Evolutionary conservation across 176 grass and related monocot species (phyloP), one percentile per base, ranked within the genome.

Genomic region (Poa pratensis): DNA sequence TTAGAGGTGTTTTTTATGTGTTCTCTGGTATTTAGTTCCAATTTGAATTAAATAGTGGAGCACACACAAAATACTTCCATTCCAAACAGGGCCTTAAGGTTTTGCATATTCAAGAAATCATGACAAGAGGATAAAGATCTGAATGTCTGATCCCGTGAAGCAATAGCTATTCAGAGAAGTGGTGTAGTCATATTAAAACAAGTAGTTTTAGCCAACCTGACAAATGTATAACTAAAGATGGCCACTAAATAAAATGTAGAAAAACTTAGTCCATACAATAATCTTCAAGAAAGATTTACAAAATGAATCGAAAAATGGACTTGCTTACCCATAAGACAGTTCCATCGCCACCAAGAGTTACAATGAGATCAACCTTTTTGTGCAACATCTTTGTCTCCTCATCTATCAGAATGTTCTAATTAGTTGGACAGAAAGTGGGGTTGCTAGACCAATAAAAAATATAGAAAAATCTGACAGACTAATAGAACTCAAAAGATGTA

Each of bases 311-410:
- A 84, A 84, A 1, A 54, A 81, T 70, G 18, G 43, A 71, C 45
- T 83, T 68, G 6, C 87, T 61, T 98, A 98, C 96, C 96, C 96
- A 98, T 26, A 98, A 67, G 89, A 98, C 96, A 80, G 93, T 98
- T 81, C 96, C 96, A 79, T 98, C 96, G 78, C 96, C 96, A 0
- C 96, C 96, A 75, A 98, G 96, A 70, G 93, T 98, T 80, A 95
- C 86, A 82, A 98, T 89, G 80, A 98, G 93, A 84, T 98, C 93
- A 63, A 98, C 89, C 91, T 92, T 98, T 2, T 83, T 94, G 86
- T 98, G 93, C 68, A 98, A 82, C 62, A 87, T 82, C 86, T 98
- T 98, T 89, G 85, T 89, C 34, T 98, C 93, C 5, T 98, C 89
- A 27, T 98, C 96, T 98, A 86, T 79, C 34, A 82, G 8, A 73